Evolutionary conservation across 2,329 filamentous ascomycete genomes (phyloP), one percentile per base, ranked within the genome.

Genomic region (Stagonosporopsis rhizophila): DNA sequence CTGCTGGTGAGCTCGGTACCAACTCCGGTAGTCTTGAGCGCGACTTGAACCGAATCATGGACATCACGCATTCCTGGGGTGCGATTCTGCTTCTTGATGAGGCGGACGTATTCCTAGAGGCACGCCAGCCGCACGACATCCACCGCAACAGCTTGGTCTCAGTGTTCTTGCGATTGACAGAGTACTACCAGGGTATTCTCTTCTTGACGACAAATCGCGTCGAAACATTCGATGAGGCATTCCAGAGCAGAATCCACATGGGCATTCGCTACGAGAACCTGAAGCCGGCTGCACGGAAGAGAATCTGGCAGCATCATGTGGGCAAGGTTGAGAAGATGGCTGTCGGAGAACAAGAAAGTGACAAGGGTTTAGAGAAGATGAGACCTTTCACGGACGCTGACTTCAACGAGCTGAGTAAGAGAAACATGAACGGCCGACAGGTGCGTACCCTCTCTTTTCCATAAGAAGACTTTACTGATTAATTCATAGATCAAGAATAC

Each of bases 201-300:
- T 96, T 96, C 79, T 77, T 96, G 23, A 96, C 92, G 0, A 96
- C 92, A 2, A 96, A 96, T 72, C 86, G 92, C 1, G 91, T 96
- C 1, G 85, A 89, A 78, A 93, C 90, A 0, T 96, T 96, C 68
- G 92, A 96, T 66, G 91, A 95, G 59, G 92, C 92, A 0, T 96
- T 96, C 81, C 90, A 95, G 71, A 91, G 87, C 9, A 86, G 92
- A 22, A 96, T 96, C 59, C 91, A 96, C 73, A 88, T 96, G 66
- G 90, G 91, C 0, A 80, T 96, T 8, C 84, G 89, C 25, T 96
- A 96, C 75, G 89, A 90, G 35, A 86, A 89, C 44, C 82, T 96
- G 8, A 87, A 87, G 35, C 74, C 79, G 5, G 88, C 89, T 67
- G 91, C 92, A 11, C 89, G 90, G 77, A 88, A 87, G 66, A 83